phyloP scores from a whole-genome alignment of 78 protist species.

The Dictyostelium intermedium region DNA sequence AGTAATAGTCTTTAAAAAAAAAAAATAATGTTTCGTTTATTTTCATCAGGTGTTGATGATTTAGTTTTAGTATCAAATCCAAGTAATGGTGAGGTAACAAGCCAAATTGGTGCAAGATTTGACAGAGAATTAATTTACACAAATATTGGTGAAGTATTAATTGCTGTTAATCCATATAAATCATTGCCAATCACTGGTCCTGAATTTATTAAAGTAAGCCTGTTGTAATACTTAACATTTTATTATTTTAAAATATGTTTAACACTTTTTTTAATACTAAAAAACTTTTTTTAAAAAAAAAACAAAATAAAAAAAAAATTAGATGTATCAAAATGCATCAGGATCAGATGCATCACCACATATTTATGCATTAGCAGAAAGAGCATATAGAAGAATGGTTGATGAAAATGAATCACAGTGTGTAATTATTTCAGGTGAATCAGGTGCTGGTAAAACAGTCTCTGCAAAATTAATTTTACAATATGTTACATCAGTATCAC shows the following conservation, averaged over 20 bases:
- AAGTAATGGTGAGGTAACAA: conserved; percentile 75
- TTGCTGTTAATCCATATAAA: conserved; percentile 74
- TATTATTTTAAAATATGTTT: too few relatives aligned
- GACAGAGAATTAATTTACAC: conserved; percentile 82
- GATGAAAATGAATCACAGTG: conserved; percentile 73
- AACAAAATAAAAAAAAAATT: too few relatives aligned
- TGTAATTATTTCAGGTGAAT: conserved; percentile 83
- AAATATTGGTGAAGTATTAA: conserved; percentile 83
- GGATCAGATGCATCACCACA: conserved; percentile 88
- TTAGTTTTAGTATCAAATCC: conserved; percentile 61
- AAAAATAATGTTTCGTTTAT: conserved; percentile 65
- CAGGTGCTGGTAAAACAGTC: conserved; percentile 92
- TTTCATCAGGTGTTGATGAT: conserved; percentile 84
- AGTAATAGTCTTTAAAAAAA: neutral
- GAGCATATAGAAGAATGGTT: conserved; percentile 89
- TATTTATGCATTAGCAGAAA: conserved; percentile 87
- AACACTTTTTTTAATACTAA: neutral
- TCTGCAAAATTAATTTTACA: conserved; percentile 94
- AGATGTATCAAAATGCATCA: conserved; percentile 77
- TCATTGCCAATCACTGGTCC: conserved; percentile 86
- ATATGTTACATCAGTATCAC: conserved; percentile 91
- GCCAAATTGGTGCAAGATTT: conserved; percentile 78
- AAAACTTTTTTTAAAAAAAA: too few relatives aligned
- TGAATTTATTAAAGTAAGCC: conserved; percentile 82
- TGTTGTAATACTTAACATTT: too few relatives aligned